Evolutionary conservation across 768 basidiomycete genomes (phyloP), one percentile per base, ranked within the genome.

Genomic region (Basidioascus undulatus): DNA sequence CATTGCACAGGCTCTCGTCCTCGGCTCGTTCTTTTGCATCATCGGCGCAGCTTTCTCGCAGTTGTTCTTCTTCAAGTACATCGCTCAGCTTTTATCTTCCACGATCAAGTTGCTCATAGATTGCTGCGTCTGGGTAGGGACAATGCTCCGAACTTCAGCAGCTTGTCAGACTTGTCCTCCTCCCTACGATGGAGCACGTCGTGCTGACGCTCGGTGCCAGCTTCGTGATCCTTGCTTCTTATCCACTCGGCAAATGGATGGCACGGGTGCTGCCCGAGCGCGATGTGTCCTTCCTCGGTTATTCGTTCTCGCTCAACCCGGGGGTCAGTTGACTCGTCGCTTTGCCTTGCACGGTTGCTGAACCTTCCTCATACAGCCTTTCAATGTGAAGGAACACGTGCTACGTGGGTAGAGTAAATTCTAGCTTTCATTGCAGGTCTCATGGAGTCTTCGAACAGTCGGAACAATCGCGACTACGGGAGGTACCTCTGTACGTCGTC

Each of bases 121-220:
- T n/a, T n/a, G n/a, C n/a, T n/a, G n/a, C n/a, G n/a, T n/a, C n/a
- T n/a, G n/a, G n/a, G n/a, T n/a, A n/a, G n/a, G n/a, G n/a, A n/a
- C n/a, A n/a, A n/a, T n/a, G n/a, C n/a, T n/a, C n/a, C n/a, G n/a
- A 53, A 49, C 45, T 53, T 55, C 40, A 48, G 53, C 40, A 52
- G 53, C 32, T 40, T 56, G 19, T 35, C 2, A 25, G 35, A 3
- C 18, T 43, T 3, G n/a, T n/a, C n/a, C n/a, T n/a, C n/a, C n/a
- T n/a, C n/a, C n/a, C n/a, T n/a, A n/a, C n/a, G n/a, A n/a, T n/a
- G n/a, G n/a, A n/a, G n/a, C n/a, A n/a, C n/a, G n/a, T n/a, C n/a
- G n/a, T n/a, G n/a, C n/a, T n/a, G n/a, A n/a, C n/a, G n/a, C n/a
- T n/a, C n/a, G n/a, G n/a, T n/a, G n/a, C n/a, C n/a, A n/a, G n/a